These are phyloP conservation scores for Alternaria conjuncta DNA, from an alignment of 2,329 filamentous ascomycete genomes.

Conservation along the genomic window DNA sequence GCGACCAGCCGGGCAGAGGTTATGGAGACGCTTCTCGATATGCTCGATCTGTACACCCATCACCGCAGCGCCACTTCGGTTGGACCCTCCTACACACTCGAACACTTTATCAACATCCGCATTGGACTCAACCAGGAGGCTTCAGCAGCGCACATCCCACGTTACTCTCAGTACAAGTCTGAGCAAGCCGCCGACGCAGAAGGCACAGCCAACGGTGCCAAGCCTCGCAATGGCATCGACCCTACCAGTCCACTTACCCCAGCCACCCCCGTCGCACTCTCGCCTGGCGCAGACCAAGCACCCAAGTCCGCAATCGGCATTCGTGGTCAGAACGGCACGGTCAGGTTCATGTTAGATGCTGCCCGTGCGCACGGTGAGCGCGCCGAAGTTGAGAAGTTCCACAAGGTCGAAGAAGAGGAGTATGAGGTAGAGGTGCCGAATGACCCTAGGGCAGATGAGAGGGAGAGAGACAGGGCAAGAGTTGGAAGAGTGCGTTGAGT, in stretches of 20 bases:
- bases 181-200: conserved; percentile 31
- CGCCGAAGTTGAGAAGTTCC: conserved; percentile 70
- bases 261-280: conserved; percentile 55
- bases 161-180: conserved; percentile 61
- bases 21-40: conserved; percentile 81
- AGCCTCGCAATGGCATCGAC: conserved; percentile 45
- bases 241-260: conserved; percentile 46
- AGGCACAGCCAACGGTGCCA: conserved; percentile 28
- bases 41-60: conserved; percentile 91
- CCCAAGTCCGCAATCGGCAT: conserved; percentile 43
- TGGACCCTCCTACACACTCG: conserved; percentile 73
- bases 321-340: conserved; percentile 70
- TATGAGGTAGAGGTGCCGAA: conserved; percentile 71
- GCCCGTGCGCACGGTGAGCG: conserved; percentile 76
- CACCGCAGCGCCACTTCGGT: conserved; percentile 77
- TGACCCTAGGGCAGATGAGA: conserved; percentile 22
- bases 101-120: conserved; percentile 83
- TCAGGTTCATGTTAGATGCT: conserved; percentile 87
- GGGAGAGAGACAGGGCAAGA: conserved; percentile 26
- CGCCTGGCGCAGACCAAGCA: conserved; percentile 43
- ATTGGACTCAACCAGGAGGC: conserved; percentile 86
- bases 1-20: conserved; percentile 54
- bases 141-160: conserved; percentile 65
- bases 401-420: conserved; percentile 76
- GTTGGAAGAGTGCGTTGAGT: conserved; percentile 39